A percentile compares a stretch with the other conserved stretches of the same genome.
phyloP scores from a whole-genome alignment of 495 filamentous ascomycete genomes.

The Haplographium delicatum region DNA sequence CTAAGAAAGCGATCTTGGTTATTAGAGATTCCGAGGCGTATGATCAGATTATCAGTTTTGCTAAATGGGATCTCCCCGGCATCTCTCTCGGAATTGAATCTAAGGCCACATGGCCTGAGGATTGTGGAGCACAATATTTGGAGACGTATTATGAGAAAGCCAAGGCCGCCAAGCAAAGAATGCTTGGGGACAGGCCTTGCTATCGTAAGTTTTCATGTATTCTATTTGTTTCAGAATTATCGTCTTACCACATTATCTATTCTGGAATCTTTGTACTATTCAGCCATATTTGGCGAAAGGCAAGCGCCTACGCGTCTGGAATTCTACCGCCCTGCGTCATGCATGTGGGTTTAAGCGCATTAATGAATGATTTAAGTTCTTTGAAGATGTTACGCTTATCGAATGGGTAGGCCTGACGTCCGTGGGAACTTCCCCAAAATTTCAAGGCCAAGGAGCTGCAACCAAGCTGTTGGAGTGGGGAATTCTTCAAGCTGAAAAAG shows the following conservation, averaged over 20 bases:
- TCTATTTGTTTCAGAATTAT: neutral
- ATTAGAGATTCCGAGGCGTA: constrained; percentile 24
- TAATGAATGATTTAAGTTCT: too few species aligned
- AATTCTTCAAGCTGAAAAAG: constrained; percentile 31
- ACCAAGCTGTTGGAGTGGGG: constrained; percentile 31
- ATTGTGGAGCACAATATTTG: constrained; percentile 28
- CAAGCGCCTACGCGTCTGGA: neutral
- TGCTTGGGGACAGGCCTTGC: constrained; percentile 25
- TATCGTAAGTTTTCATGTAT: constrained; percentile 28
- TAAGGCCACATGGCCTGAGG: constrained; percentile 31
- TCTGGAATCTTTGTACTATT: too few species aligned
- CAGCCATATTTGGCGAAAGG: neutral
- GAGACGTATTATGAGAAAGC: constrained; percentile 31
- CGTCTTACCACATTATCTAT: too few species aligned
- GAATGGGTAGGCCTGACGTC: constrained; percentile 34
- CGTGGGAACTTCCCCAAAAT: constrained; percentile 36
- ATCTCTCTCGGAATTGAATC: constrained; percentile 15
- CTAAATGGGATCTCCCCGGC: constrained; percentile 35
- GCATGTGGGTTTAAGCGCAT: too few species aligned
- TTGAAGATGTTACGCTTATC: constrained; percentile 1
- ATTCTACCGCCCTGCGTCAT: too few species aligned
- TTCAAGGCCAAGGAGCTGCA: constrained; percentile 38
- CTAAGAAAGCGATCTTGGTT: constrained; percentile 29
- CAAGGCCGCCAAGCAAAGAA: constrained; percentile 27
- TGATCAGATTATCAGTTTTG: constrained; percentile 31